A percentile compares a stretch with the other conserved stretches of the same genome.
Conservation (phyloP, 345 rosid species). For the Mangifera indica region DNA sequence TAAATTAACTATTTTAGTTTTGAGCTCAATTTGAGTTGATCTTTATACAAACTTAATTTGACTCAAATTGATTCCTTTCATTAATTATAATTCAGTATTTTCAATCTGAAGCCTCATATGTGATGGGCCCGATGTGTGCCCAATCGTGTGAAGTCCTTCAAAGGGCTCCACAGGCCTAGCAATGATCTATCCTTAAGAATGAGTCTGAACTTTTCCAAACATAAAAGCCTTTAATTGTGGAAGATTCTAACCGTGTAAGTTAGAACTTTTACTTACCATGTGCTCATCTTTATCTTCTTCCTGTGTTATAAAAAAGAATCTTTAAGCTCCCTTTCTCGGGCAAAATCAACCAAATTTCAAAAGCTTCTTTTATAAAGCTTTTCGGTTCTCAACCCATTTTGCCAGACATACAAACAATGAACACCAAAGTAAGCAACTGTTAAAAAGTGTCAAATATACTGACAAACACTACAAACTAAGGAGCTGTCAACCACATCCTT, state of each 20-base stretch:
- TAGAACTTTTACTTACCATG: conserved; percentile 6
- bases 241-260: no score
- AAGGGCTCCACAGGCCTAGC: conserved; percentile 8
- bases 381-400: background rate
- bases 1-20: no score
- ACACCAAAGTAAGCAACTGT: background rate
- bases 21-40: no score
- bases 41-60: no score
- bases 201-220: conserved; percentile 12
- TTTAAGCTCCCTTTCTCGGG: conserved; percentile 3
- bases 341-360: conserved; percentile 24
- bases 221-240: conserved; percentile 38
- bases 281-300: conserved; percentile 20
- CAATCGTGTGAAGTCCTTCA: background rate
- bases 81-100: no score
- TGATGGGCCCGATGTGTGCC: background rate
- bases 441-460: background rate
- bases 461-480: background rate
- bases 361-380: background rate
- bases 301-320: conserved; percentile 17
- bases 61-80: no score
- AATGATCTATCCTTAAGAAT: conserved; percentile 22
- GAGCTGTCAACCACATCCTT: conserved; percentile 13
- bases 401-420: background rate
- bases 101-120: no score